These are phyloP conservation scores for Sambucus nigra DNA, from an alignment of 129 eudicot genomes.

Conservation along the genomic window DNA sequence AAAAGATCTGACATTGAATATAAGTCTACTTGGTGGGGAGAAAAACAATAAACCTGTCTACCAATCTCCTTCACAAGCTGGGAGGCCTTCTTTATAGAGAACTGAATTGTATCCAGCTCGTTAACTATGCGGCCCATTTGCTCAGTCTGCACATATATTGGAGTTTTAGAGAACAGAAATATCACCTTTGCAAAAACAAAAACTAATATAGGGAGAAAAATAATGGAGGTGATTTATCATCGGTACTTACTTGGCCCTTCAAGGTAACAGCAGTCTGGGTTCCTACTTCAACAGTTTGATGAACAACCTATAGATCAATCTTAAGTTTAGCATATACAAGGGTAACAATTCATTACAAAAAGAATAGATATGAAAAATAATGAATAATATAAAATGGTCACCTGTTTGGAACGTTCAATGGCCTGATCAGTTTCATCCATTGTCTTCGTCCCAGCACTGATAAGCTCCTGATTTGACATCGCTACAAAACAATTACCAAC, in stretches of 20 bases:
- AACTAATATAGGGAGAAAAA: not conserved
- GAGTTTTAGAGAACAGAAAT: not conserved
- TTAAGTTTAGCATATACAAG: conserved; percentile 8
- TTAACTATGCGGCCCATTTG: conserved; percentile 95
- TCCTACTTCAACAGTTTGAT: conserved; percentile 91
- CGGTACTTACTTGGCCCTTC: conserved; percentile 78
- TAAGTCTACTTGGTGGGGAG: not conserved
- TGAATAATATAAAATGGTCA: not conserved
- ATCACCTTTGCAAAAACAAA: conserved; percentile 6
- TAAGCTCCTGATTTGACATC: conserved; percentile 94
- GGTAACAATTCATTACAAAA: too few relatives aligned
- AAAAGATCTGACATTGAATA: not conserved
- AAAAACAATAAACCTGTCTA: conserved; percentile 50
- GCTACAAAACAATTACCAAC: conserved; percentile 31
- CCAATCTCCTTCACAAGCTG: conserved; percentile 99
- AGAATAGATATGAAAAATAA: too few relatives aligned
- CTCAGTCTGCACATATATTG: conserved; percentile 52
- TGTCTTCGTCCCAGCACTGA: conserved; percentile 65
- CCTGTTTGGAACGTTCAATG: conserved; percentile 96
- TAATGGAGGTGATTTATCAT: not conserved
- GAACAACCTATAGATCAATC: conserved; percentile 57
- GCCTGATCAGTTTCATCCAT: conserved; percentile 99
- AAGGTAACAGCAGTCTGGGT: conserved; percentile 81
- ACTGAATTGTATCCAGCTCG: conserved; percentile 89
- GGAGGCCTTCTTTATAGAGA: conserved; percentile 89